A percentile compares a stretch with the other conserved stretches of the same genome.
phyloP scores from a whole-genome alignment of 495 filamentous ascomycete species.

The Choiromyces venosus region DNA sequence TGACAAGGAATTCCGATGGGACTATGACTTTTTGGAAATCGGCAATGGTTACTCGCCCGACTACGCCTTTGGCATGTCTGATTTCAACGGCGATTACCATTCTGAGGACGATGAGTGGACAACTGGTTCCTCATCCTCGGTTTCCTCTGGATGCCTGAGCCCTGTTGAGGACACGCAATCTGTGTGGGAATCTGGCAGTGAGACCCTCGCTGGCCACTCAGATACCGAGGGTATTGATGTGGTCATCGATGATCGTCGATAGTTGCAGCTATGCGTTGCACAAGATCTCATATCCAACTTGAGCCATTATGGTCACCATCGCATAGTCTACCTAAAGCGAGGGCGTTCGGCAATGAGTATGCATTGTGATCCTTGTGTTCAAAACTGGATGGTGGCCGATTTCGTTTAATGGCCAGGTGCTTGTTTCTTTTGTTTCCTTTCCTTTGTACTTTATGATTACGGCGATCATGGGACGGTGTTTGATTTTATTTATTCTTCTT shows the following conservation, averaged over 20 bases:
- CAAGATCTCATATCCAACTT: conserved; percentile 1
- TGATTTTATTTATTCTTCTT: conserved; percentile 17
- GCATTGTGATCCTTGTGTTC: conserved; percentile 16
- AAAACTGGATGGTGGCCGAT: conserved; percentile 3
- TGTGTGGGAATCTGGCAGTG: conserved; percentile 47
- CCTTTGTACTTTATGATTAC: conserved; percentile 36
- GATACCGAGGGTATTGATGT: conserved; percentile 30
- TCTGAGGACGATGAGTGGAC: conserved; percentile 65
- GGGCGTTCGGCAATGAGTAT: conserved; percentile 10
- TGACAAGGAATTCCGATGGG: conserved; percentile 86
- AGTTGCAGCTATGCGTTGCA: not conserved
- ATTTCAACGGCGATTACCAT: conserved; percentile 47
- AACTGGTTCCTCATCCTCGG: conserved; percentile 66
- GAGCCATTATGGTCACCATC: not conserved
- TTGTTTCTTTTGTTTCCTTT: conserved; percentile 16
- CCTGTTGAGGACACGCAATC: conserved; percentile 56
- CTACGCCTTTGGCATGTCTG: conserved; percentile 54
- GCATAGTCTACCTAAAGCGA: conserved; percentile 8
- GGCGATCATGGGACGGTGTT: conserved; percentile 32
- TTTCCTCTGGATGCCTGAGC: conserved; percentile 59
- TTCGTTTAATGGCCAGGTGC: not conserved
- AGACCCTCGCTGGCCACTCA: conserved; percentile 36
- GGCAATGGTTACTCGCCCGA: conserved; percentile 50
- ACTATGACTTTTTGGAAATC: conserved; percentile 88
- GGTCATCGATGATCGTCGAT: conserved; percentile 13